Evolutionary conservation across 306 rosid species (phyloP), one percentile per base, ranked within the genome.

Genomic region (Abrus pulchellus): DNA sequence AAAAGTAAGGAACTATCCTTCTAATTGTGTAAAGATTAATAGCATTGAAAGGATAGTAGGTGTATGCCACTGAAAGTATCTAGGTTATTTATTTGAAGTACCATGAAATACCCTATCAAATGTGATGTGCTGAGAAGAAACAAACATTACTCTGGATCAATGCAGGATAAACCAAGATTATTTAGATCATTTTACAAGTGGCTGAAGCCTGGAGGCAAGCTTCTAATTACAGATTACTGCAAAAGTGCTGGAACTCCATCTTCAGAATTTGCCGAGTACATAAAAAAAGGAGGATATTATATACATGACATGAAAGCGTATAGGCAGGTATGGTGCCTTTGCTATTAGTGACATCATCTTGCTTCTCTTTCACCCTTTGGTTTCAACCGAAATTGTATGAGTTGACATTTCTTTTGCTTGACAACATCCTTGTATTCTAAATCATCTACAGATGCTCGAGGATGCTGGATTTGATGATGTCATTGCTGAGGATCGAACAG

Each of bases 171-270:
- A 84, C 88, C 89, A 27, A 89, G 90, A 57, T 38, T 93, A 47
- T 90, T 95, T 76, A 87, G 82, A 78, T 90, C 97, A 57, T 92
- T 95, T 83, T 86, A 83, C 88, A 82, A 88, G 80, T 95, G 99
- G 99, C 76, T 95, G 89, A 95, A 93, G 86, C 98, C 98, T 5
- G 98, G 99, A 36, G 99, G 98, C 1, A 94, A 85, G 80, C 88
- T 95, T 83, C 90, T 95, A 67, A 90, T 95, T 65, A 93, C 90
- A 72, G 99, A 95, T 76, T 95, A 93, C 83, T 95, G 98, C 78
- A 88, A 72, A 84, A 87, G 89, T 81, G 80, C 91, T 82, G 92
- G 86, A 84, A 82, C 82, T 80, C 98, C 91, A 1, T 91, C 94
- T 0, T 49, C 32, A 28, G 94, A 88, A 64, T 95, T 90, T 80